These are phyloP conservation scores for Azolla pinnata DNA, from an alignment of 75 land plant genomes.

Conservation along the genomic window DNA sequence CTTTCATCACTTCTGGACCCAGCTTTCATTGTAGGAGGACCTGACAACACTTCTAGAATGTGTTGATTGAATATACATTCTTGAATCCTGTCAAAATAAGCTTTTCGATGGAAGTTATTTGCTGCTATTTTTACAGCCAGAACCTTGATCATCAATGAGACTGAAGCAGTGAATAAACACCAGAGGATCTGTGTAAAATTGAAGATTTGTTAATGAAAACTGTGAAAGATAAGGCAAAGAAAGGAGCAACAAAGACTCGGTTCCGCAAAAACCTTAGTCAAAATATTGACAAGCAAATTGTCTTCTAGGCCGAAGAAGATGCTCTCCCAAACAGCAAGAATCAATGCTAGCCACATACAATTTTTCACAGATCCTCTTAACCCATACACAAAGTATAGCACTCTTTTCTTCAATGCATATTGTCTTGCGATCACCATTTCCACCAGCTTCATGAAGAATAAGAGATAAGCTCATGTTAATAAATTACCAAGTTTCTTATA, in stretches of 20 bases:
- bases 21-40: slow-evolving; percentile 20
- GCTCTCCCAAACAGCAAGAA: slow-evolving; percentile 25
- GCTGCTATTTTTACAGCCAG: slow-evolving; percentile 27
- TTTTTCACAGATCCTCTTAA: slow-evolving; percentile 50
- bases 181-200: slow-evolving; percentile 21
- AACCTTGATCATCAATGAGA: slow-evolving; percentile 29
- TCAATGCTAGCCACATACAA: slow-evolving; percentile 68
- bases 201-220: background rate
- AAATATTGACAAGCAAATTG: background rate
- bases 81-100: slow-evolving; percentile 37
- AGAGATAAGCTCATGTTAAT: too few relatives aligned
- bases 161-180: slow-evolving; percentile 31
- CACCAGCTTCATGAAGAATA: slow-evolving; percentile 7
- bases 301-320: slow-evolving; percentile 8
- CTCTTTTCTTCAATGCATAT: slow-evolving; percentile 52
- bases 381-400: slow-evolving; percentile 84
- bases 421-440: slow-evolving; percentile 60
- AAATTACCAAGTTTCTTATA: too few relatives aligned
- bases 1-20: background rate
- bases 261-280: slow-evolving; percentile 15
- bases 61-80: slow-evolving; percentile 36
- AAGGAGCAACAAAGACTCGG: background rate
- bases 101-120: slow-evolving; percentile 34
- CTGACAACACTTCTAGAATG: slow-evolving; percentile 25
- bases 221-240: background rate